Percentiles rank a stretch among this genome's conserved stretches.
phyloP scores from a whole-genome alignment of 2,329 filamentous ascomycete species.

The Trichoderma sp. region DNA sequence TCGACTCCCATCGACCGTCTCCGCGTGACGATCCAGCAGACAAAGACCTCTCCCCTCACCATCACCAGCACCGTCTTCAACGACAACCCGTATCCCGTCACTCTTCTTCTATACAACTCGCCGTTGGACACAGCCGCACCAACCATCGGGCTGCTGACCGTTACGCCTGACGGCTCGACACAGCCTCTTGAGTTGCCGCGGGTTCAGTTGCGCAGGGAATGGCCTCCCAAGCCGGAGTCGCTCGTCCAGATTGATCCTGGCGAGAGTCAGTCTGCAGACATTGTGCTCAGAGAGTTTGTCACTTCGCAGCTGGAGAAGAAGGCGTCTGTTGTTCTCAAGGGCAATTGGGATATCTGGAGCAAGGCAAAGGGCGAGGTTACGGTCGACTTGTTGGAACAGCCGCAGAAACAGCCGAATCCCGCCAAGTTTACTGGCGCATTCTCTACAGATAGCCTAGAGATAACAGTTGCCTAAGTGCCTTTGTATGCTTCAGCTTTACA shows the following conservation, averaged over 20 bases:
- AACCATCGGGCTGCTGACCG: slow-evolving; percentile 46
- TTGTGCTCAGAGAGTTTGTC: slow-evolving; percentile 42
- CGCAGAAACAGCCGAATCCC: slow-evolving; percentile 31
- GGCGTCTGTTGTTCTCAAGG: slow-evolving; percentile 42
- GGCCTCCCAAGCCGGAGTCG: slow-evolving; percentile 46
- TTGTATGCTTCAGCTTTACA: too few species aligned
- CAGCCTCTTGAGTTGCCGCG: slow-evolving; percentile 43
- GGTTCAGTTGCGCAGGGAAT: slow-evolving; percentile 45
- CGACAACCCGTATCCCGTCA: slow-evolving; percentile 43
- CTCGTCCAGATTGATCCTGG: slow-evolving; percentile 46
- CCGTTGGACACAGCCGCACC: slow-evolving; percentile 50
- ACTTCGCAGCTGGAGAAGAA: slow-evolving; percentile 40
- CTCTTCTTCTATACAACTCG: slow-evolving; percentile 48
- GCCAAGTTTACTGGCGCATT: slow-evolving; percentile 34
- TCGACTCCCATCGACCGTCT: slow-evolving; percentile 35
- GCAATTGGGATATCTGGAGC: slow-evolving; percentile 43
- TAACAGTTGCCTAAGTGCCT: background rate
- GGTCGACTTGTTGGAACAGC: slow-evolving; percentile 28
- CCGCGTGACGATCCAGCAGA: slow-evolving; percentile 41
- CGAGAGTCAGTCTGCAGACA: slow-evolving; percentile 39
- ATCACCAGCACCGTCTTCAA: slow-evolving; percentile 47
- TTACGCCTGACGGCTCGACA: slow-evolving; percentile 42
- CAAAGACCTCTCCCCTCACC: slow-evolving; percentile 41
- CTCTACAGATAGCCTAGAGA: slow-evolving; percentile 29
- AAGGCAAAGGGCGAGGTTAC: slow-evolving; percentile 34